phyloP scores from a whole-genome alignment of 1,284 basidiomycete species.

The Ceratobasidium sp. region DNA sequence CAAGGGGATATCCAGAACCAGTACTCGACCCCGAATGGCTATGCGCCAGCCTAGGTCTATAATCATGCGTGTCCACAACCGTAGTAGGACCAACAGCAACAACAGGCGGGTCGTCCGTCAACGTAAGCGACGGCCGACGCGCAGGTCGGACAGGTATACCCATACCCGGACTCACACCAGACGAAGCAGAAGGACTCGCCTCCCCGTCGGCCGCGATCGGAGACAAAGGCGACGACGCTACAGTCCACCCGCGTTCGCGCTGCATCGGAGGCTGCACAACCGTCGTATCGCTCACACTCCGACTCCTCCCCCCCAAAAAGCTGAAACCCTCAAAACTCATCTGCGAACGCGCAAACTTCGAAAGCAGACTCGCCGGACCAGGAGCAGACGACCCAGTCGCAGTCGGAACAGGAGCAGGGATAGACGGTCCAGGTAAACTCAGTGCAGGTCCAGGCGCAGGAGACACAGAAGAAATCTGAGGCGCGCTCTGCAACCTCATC shows the following conservation, averaged over 20 bases:
- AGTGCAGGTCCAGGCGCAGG: too few species aligned
- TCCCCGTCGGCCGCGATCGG: slow-evolving; percentile 9
- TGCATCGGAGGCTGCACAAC: background rate
- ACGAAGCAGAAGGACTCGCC: background rate
- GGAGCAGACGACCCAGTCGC: background rate
- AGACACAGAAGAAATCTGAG: background rate
- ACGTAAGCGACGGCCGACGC: slow-evolving; percentile 23
- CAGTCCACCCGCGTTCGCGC: slow-evolving; percentile 19
- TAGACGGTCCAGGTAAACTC: too few species aligned
- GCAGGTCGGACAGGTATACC: slow-evolving; percentile 17
- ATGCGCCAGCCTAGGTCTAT: background rate
- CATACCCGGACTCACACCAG: background rate
- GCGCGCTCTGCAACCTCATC: slow-evolving; percentile 20
- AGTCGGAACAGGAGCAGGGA: background rate
- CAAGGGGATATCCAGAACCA: background rate
- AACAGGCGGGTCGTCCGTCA: background rate
- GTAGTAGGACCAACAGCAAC: background rate
- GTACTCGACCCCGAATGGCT: slow-evolving; percentile 21
- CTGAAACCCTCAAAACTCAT: slow-evolving; percentile 11
- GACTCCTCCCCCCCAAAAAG: slow-evolving; percentile 17
- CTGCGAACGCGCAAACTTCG: slow-evolving; percentile 24
- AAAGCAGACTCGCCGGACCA: background rate
- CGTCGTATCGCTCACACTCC: slow-evolving; percentile 23
- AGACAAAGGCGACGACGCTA: slow-evolving; percentile 2
- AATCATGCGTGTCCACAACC: background rate